Base-by-base conservation (phyloP, 2,329 filamentous ascomycete species). In the Fusarium sp. region DNA sequence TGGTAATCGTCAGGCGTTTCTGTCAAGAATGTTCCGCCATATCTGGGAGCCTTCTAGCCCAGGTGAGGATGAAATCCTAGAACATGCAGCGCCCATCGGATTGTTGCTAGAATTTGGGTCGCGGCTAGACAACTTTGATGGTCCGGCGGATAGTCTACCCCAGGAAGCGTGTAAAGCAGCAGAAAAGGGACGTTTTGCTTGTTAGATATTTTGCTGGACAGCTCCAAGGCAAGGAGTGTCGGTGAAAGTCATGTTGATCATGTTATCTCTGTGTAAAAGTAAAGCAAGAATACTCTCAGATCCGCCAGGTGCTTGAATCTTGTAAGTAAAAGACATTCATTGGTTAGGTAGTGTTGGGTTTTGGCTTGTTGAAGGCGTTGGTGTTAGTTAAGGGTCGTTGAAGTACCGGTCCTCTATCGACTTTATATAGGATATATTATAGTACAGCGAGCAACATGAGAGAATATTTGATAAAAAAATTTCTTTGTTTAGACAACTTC, bases 11-110 rank as follows among this genome's bases (percentile, higher is more conserved):
- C 58, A 61, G 33, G 41, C 44, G 4, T 66, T 75, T 15, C n/a
- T 73, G 11, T 61, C 61, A 26, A 55, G 35, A 13, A 9, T 75
- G 24, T 28, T 71, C 10, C 42, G 48, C 6, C 48, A 64, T 22
- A 13, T 22, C 22, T 65, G 48, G 22, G 42, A 26, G 9, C 35
- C 57, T 10, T 20, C 42, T 5, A 28, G 20, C 15, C 18, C 36
- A n/a, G n/a, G 20, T 10, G 36, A 61, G 15, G 7, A 14, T 2
- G 51, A 60, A 3, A 18, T 69, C 5, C 1, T 44, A 16, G 24
- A 22, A 22, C 20, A 47, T 14, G 22, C 61, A 39, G 55, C 66
- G 15, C 9, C n/a, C 22, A 8, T 69, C 22, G n/a, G 30, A 16
- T 3, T 73, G 14, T 53, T 73, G 5, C 31, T 75, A 7, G 9